Evolutionary conservation across 1,139 yeast species (phyloP).

Genomic region (Scheffersomyces insectosa): DNA sequence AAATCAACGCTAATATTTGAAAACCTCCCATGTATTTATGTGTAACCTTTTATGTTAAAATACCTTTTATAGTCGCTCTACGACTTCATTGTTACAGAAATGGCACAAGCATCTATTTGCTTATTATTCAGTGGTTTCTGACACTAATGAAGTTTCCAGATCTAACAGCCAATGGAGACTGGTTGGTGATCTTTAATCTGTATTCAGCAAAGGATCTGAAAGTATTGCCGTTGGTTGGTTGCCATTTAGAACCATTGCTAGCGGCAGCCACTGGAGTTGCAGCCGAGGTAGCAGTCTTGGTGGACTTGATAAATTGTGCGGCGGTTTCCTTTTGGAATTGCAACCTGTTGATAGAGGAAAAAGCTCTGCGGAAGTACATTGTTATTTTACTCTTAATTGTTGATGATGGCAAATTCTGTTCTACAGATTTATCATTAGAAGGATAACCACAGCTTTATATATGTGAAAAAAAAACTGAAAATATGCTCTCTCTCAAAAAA

Average conservation of each 20-base stretch:
- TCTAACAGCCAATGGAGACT: conserved; percentile 47
- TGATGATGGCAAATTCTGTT: not conserved
- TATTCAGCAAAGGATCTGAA: conserved; percentile 59
- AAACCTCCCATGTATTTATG: too few species aligned
- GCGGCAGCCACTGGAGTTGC: conserved; percentile 13
- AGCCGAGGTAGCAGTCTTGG: conserved; percentile 17
- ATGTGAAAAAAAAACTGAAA: not conserved
- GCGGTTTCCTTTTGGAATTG: conserved; percentile 26
- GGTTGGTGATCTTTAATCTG: conserved; percentile 51
- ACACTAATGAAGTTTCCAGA: conserved; percentile 2
- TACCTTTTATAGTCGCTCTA: too few species aligned
- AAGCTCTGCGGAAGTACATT: conserved; percentile 9
- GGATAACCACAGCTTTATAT: conserved; percentile 1
- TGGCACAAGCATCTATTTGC: too few species aligned
- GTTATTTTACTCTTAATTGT: conserved; percentile 1
- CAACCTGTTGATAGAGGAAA: conserved; percentile 13
- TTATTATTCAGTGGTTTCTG: not conserved
- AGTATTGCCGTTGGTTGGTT: conserved; percentile 39
- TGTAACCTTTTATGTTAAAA: too few species aligned
- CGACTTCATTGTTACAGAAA: too few species aligned
- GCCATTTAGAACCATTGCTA: conserved; percentile 25
- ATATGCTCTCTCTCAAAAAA: not conserved
- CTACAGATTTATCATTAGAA: not conserved
- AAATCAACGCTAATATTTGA: too few species aligned
- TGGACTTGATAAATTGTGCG: conserved; percentile 24